Base-by-base conservation (phyloP, 75 land plant species). In the Selaginella tamariscina region DNA sequence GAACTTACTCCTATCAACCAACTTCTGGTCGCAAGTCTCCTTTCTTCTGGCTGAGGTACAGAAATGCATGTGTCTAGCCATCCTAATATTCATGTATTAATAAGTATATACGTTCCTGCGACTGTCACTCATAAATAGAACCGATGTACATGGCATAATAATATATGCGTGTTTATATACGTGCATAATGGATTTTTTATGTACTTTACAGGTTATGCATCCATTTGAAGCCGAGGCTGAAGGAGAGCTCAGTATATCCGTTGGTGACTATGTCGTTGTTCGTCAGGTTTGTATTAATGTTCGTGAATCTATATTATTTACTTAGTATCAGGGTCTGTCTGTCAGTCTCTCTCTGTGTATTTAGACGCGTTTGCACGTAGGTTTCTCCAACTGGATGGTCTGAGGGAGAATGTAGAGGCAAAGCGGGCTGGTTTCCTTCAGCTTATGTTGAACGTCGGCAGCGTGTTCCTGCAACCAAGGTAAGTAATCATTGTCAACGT, bases 191-290 rank as follows among this genome's bases (percentile, higher is more conserved):
- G 49, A 5, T 39, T 15, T 39, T 5, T 5, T 5, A 39, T 15
- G 49, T 15, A 15, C 49, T 39, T 5, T 39, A 5, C 49, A 84
- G 86, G 86, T 79, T 24, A 59, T 84, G 56, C 84, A 84, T 44
- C 54, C 79, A 11, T 84, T 84, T 70, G 84, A 84, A 57, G 84
- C 84, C 44, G 79, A 82, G 70, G 71, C 73, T 8, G 74, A 77
- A 23, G 86, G 82, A 0, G 86, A 84, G 62, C 76, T 84, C 8
- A 79, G 72, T 54, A 64, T 84, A 9, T 67, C 84, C 15, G 65
- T 68, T 60, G 86, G 81, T 33, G 86, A 81, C 32, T 73, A 79
- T 71, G 79, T 84, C 55, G 75, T 79, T 2, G 81, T 84, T 70
- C 79, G 86, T 28, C 76, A 82, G 86, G 83, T 83, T 28, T 21